phyloP scores from a whole-genome alignment of 495 filamentous ascomycete species.

The Penicillium longicatenatum region DNA sequence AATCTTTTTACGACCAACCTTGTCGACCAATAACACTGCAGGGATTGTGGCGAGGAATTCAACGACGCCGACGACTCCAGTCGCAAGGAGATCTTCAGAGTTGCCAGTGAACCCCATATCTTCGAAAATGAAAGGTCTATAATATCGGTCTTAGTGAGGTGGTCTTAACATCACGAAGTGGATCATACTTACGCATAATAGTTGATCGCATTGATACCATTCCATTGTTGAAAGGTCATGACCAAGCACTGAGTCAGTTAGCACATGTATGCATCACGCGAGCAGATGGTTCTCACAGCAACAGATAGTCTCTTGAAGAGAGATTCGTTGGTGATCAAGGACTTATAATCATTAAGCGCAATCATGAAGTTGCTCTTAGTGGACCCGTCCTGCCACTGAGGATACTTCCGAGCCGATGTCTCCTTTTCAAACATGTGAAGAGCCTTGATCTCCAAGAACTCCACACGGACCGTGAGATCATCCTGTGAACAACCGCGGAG shows the following conservation, averaged over 20 bases:
- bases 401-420: constrained; percentile 53
- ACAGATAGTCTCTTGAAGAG: constrained; percentile 39
- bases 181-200: constrained; percentile 30
- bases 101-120: constrained; percentile 37
- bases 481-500: constrained; percentile 57
- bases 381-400: constrained; percentile 33
- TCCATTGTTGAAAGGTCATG: constrained; percentile 63
- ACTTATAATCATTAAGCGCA: constrained; percentile 29
- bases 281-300: constrained; percentile 26
- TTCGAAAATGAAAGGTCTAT: constrained; percentile 39
- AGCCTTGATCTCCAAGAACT: constrained; percentile 79
- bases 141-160: neutral
- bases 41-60: constrained; percentile 72
- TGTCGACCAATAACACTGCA: constrained; percentile 73
- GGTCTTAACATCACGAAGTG: neutral
- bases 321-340: constrained; percentile 34
- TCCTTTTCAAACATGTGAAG: constrained; percentile 75
- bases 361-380: constrained; percentile 33
- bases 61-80: constrained; percentile 72
- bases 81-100: constrained; percentile 66
- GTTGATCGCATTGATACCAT: constrained; percentile 50
- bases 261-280: neutral
- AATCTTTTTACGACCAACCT: constrained; percentile 68
- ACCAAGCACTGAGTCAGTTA: constrained; percentile 28
- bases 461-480: constrained; percentile 73